Evolutionary conservation across 768 basidiomycete species (phyloP).

Genomic region (Rhodotorula diobovata): DNA sequence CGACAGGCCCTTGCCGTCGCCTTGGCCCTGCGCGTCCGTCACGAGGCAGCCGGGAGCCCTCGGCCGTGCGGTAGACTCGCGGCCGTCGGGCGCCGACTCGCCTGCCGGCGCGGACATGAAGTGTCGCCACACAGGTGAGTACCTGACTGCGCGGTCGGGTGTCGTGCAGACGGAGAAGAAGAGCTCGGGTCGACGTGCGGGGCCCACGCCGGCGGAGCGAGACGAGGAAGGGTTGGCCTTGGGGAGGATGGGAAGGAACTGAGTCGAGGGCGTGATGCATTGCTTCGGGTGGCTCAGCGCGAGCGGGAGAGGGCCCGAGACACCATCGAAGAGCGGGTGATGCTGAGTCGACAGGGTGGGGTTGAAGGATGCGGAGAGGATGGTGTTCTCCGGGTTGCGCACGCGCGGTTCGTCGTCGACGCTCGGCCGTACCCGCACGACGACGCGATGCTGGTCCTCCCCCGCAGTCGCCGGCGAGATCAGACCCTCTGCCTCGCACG

Average conservation of each 20-base stretch:
- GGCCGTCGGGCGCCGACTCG: neutral
- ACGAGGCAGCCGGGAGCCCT: constrained; percentile 24
- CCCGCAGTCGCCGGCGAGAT: neutral
- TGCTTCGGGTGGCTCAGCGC: neutral
- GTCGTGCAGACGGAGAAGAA: constrained; percentile 32
- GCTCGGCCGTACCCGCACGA: neutral
- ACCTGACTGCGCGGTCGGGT: constrained; percentile 19
- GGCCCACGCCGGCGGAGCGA: too few relatives aligned
- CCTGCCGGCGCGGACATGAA: constrained; percentile 14
- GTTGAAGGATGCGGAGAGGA: constrained; percentile 5
- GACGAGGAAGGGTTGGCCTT: neutral
- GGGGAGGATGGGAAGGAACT: neutral
- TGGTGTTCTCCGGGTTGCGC: constrained; percentile 16
- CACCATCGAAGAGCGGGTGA: constrained; percentile 6
- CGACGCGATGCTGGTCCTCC: constrained; percentile 16
- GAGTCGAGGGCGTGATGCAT: neutral
- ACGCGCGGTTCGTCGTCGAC: neutral
- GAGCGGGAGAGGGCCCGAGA: neutral
- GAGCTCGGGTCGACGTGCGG: constrained; percentile 1
- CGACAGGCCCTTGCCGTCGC: constrained; percentile 5
- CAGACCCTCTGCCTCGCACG: neutral
- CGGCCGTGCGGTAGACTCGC: neutral
- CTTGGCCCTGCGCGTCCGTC: constrained; percentile 16
- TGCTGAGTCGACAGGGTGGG: neutral
- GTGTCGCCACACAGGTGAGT: constrained; percentile 14